Evolutionary conservation across 1,139 yeast species (phyloP), one percentile per base, ranked within the genome.

Genomic region (Hemisphaericaspora xylofermentans): DNA sequence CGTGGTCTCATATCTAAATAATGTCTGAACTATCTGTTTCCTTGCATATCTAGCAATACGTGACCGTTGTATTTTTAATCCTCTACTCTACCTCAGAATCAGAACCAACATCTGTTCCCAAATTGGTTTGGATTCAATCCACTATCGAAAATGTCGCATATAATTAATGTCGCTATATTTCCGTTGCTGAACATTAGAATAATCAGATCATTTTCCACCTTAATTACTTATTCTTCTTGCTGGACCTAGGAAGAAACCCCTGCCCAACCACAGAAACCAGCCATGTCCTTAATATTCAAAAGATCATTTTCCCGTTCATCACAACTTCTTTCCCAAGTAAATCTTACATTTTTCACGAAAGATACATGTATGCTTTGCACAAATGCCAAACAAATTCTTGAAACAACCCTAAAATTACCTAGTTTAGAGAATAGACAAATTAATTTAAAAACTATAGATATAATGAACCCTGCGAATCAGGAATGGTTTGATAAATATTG

Each of bases 401-500:
- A 63, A 35, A 58, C 74, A 47, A 69, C 80, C 7, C 63, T 78
- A 26, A 40, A 46, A 41, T 54, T 60, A 29, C 59, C 64, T 4
- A 43, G 47, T 2, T 42, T 57, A 16, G 44, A 53, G 32, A 50
- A 51, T 10, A 53, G 51, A 13, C 56, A 59, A 36, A 53, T 80
- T 8, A 57, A 68, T 9, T 59, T 80, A 43, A 58, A 64, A 10
- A 70, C 73, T 19, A 68, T 87, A 6, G 94, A 91, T 57, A 89
- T 91, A 33, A 78, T 82, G 59, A 68, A 74, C 35, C 82, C 85
- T 0, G 78, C 76, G 39, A 84, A 89, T 60, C 66, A 76, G 40
- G 68, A 75, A 39, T 88, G 94, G 89, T 86, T 82, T 71, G 94
- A 88, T 46, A 71, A 73, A 46, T 91, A 89, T 54, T 85, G 95